These are phyloP conservation scores for Rhodamnia rubescens DNA, from an alignment of 345 rosid species.

Conservation along the genomic window DNA sequence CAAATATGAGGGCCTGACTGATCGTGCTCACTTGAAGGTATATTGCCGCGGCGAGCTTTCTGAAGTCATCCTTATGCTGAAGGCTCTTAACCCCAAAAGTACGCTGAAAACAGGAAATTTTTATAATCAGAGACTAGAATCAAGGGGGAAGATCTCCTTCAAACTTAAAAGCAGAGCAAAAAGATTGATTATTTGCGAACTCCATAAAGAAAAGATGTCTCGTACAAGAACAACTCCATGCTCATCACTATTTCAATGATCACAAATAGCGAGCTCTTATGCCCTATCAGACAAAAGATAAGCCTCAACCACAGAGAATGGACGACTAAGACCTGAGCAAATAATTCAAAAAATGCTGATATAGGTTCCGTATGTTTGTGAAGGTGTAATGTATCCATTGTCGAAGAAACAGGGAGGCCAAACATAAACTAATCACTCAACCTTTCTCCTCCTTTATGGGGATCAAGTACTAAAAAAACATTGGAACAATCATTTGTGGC, in stretches of 20 bases:
- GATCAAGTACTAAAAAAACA: not conserved
- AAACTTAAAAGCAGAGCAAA: not conserved
- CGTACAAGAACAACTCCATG: not conserved
- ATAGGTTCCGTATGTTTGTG: not conserved
- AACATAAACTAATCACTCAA: not conserved
- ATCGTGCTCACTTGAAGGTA: constrained; percentile 59
- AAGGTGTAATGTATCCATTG: not conserved
- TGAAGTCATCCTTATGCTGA: constrained; percentile 17
- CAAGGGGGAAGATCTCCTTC: not conserved
- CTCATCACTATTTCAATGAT: not conserved
- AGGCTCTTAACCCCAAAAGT: constrained; percentile 49
- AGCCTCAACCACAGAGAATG: not conserved
- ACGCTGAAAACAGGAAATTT: constrained; percentile 12
- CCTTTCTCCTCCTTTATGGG: not conserved
- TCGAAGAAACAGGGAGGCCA: not conserved
- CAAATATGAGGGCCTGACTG: constrained; percentile 64
- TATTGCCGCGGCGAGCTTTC: constrained; percentile 45
- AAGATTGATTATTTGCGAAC: not conserved
- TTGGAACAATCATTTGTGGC: not conserved
- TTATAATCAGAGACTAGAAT: not conserved
- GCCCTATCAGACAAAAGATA: not conserved
- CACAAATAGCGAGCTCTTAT: not conserved
- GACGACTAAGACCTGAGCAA: not conserved
- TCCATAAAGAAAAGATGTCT: not conserved
- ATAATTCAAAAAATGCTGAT: not conserved